These are phyloP conservation scores for Parastagonospora avenae DNA, from an alignment of 2,329 filamentous ascomycete species.

Conservation along the genomic window DNA sequence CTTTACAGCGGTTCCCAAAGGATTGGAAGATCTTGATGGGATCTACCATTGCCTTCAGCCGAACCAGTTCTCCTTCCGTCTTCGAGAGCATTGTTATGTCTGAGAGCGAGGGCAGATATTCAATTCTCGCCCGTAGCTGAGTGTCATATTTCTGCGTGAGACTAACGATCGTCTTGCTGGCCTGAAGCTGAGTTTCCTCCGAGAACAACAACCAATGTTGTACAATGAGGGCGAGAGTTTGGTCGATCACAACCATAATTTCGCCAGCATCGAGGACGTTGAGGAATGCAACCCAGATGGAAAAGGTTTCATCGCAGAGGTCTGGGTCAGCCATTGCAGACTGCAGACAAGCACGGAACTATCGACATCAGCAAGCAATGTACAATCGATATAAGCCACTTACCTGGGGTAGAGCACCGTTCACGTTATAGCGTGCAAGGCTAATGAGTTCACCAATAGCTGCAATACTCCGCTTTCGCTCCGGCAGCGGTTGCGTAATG, in stretches of 20 bases:
- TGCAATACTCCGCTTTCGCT: conserved; percentile 77
- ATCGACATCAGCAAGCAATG: conserved; percentile 24
- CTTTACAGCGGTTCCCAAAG: conserved; percentile 74
- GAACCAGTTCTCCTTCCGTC: conserved; percentile 68
- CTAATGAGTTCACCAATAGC: conserved; percentile 88
- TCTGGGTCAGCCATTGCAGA: conserved; percentile 77
- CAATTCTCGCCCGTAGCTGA: conserved; percentile 69
- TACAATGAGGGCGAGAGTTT: conserved; percentile 85
- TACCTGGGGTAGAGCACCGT: conserved; percentile 84
- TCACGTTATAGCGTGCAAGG: conserved; percentile 73
- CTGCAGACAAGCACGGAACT: conserved; percentile 91
- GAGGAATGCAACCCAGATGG: conserved; percentile 82
- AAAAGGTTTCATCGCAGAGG: conserved; percentile 79
- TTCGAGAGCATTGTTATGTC: conserved; percentile 71
- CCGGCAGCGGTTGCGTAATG: conserved; percentile 62
- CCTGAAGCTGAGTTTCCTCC: conserved; percentile 62
- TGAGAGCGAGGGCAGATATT: conserved; percentile 77
- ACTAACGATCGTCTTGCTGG: conserved; percentile 66
- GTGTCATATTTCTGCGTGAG: conserved; percentile 68
- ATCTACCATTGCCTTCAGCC: conserved; percentile 69
- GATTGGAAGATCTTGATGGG: conserved; percentile 69
- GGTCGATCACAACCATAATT: conserved; percentile 78
- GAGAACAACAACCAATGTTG: conserved; percentile 78
- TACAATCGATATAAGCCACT: conserved; percentile 24
- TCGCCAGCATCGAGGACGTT: conserved; percentile 73